A percentile compares a stretch with the other conserved stretches of the same genome.
Evolutionary conservation across 2,329 filamentous ascomycete species (phyloP).

Genomic region (Macrophomina tecta): DNA sequence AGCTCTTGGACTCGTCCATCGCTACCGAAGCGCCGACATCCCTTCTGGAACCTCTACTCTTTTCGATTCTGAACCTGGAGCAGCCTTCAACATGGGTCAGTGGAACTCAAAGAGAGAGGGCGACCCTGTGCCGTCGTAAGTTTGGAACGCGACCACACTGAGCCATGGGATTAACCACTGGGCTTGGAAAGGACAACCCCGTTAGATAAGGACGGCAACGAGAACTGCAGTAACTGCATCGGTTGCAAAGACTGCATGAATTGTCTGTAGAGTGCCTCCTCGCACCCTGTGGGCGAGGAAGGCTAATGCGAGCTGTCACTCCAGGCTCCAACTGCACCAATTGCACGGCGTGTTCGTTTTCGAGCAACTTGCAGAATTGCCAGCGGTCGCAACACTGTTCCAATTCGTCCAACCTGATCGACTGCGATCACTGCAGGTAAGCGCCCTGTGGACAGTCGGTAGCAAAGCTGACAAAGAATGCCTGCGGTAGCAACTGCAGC

Average conservation of each 20-base stretch:
- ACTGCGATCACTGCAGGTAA: conserved; percentile 17
- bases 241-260: background rate
- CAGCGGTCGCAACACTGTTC: background rate
- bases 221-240: conserved; percentile 15
- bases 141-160: too few relatives aligned
- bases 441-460: background rate
- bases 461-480: background rate
- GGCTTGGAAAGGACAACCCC: background rate
- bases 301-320: background rate
- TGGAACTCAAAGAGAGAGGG: background rate
- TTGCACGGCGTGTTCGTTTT: background rate
- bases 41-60: too few relatives aligned
- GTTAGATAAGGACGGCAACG: background rate
- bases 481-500: conserved; percentile 5
- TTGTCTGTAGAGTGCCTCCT: background rate
- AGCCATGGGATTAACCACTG: background rate
- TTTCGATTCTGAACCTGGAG: background rate
- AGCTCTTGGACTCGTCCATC: too few relatives aligned
- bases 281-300: too few relatives aligned
- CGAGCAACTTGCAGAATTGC: background rate
- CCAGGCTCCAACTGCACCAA: conserved; percentile 7
- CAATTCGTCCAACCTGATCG: background rate
- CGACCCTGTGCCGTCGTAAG: background rate
- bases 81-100: conserved; percentile 7
- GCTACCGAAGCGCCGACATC: too few relatives aligned